Evolutionary conservation across 169 alveolate genomes (phyloP).

Genomic region (Eimeria falciformis): DNA sequence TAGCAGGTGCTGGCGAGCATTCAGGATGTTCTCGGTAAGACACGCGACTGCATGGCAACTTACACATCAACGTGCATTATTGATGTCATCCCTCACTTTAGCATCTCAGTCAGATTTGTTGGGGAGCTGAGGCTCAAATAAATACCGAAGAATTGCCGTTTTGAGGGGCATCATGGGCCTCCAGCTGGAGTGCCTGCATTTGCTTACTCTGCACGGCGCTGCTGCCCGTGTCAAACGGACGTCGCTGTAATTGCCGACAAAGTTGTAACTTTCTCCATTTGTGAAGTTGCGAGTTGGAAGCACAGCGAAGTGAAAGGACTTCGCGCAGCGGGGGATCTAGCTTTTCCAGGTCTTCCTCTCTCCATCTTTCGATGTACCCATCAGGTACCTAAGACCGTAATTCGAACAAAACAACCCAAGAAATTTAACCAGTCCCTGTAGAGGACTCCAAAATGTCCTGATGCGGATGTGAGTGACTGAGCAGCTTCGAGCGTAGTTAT

Average conservation of each 20-base stretch:
- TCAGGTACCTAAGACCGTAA: conserved; percentile 63
- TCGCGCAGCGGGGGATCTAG: conserved; percentile 48
- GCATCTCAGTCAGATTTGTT: too few relatives aligned
- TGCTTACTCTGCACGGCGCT: conserved; percentile 69
- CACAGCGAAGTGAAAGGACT: conserved; percentile 66
- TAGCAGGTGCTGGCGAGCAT: conserved; percentile 88
- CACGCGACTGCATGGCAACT: conserved; percentile 83
- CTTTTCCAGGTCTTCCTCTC: conserved; percentile 57
- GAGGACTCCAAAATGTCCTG: too few relatives aligned
- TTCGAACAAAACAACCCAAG: too few relatives aligned
- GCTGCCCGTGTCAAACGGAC: conserved; percentile 74
- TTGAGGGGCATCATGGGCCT: too few relatives aligned
- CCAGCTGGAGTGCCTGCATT: too few relatives aligned
- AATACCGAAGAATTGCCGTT: too few relatives aligned
- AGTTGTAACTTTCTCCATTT: conserved; percentile 68
- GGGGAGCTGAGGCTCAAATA: too few relatives aligned
- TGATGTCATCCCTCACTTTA: too few relatives aligned
- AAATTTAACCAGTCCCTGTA: too few relatives aligned
- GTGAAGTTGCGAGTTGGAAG: conserved; percentile 50
- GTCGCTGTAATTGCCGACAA: conserved; percentile 64
- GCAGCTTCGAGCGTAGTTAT: too few relatives aligned
- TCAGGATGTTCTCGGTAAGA: conserved; percentile 89
- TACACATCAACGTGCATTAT: too few relatives aligned
- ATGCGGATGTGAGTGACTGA: too few relatives aligned
- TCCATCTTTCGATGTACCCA: conserved; percentile 71